Percentiles rank a stretch among this genome's conserved stretches.
phyloP scores from a whole-genome alignment of 2,329 filamentous ascomycete genomes.

The Myriosclerotinia scirpicola region DNA sequence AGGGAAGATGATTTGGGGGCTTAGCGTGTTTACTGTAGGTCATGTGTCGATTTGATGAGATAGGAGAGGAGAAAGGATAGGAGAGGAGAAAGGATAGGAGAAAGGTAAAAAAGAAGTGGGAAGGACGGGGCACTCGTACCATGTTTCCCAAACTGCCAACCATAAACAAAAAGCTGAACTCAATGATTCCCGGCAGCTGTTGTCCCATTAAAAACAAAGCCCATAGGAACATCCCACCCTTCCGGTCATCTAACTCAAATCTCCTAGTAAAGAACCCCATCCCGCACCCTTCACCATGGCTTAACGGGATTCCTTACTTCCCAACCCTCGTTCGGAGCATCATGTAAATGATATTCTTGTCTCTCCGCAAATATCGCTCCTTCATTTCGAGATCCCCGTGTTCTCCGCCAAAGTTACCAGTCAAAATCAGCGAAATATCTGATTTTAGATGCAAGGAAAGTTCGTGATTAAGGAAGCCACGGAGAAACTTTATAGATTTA shows the following conservation, averaged over 20 bases:
- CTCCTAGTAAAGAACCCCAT: slow-evolving; percentile 58
- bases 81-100: background rate
- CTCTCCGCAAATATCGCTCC: slow-evolving; percentile 63
- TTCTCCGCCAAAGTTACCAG: slow-evolving; percentile 67
- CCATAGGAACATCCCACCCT: slow-evolving; percentile 60
- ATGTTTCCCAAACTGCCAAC: slow-evolving; percentile 71
- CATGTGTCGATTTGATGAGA: background rate
- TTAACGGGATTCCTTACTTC: slow-evolving; percentile 44
- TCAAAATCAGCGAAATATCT: slow-evolving; percentile 62
- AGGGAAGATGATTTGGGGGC: slow-evolving; percentile 69
- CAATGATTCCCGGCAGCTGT: slow-evolving; percentile 50
- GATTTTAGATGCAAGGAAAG: slow-evolving; percentile 50
- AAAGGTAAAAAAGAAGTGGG: background rate
- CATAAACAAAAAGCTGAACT: slow-evolving; percentile 69
- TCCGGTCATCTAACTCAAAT: slow-evolving; percentile 53
- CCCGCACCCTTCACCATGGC: slow-evolving; percentile 50
- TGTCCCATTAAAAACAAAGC: slow-evolving; percentile 56
- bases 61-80: background rate
- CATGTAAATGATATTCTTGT: slow-evolving; percentile 61
- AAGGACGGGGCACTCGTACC: too few species aligned
- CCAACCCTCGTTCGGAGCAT: slow-evolving; percentile 49
- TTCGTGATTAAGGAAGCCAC: slow-evolving; percentile 61
- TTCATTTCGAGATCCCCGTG: slow-evolving; percentile 66
- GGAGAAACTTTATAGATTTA: slow-evolving; percentile 69
- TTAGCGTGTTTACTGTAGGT: slow-evolving; percentile 57